Percentiles rank a stretch among this genome's conserved stretches.
Evolutionary conservation across 2,329 filamentous ascomycete genomes (phyloP).

Genomic region (Penicillium sp.): DNA sequence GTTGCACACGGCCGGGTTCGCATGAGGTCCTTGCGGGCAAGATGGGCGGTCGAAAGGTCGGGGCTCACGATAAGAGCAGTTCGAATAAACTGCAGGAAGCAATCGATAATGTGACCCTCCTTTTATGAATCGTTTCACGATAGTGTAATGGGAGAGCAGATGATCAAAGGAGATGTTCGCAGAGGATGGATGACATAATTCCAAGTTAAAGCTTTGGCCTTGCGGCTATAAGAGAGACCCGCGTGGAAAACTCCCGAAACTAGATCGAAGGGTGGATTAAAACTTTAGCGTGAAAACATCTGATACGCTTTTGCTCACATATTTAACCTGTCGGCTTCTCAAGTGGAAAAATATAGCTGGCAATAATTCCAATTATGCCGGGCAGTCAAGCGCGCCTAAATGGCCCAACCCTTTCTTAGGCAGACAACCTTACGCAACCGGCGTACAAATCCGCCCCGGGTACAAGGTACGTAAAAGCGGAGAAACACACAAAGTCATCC

Average conservation of each 20-base stretch:
- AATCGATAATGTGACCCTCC: background rate
- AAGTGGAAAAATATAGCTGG: background rate
- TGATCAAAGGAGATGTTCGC: conserved; percentile 10
- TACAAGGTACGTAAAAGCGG: conserved; percentile 1
- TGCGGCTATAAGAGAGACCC: conserved; percentile 9
- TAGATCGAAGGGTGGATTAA: conserved; percentile 2
- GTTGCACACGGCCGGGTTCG: conserved; percentile 28
- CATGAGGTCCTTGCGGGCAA: conserved; percentile 23
- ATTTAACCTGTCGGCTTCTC: background rate
- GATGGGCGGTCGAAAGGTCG: background rate
- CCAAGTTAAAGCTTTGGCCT: conserved; percentile 19
- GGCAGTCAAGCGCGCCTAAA: background rate
- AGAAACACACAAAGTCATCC: background rate
- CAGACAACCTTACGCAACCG: conserved; percentile 23
- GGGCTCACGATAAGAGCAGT: background rate
- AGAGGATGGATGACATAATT: conserved; percentile 31
- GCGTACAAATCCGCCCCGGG: conserved; percentile 2
- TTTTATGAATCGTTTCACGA: background rate
- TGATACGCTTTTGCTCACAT: background rate
- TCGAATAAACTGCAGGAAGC: background rate
- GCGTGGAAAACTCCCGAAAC: conserved; percentile 4
- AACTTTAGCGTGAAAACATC: background rate
- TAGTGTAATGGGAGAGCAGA: conserved; percentile 15
- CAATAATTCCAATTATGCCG: background rate
- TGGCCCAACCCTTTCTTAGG: conserved; percentile 14